Evolutionary conservation across 2,329 filamentous ascomycete genomes (phyloP).

Genomic region (Arthrobotrys sphaeroides): DNA sequence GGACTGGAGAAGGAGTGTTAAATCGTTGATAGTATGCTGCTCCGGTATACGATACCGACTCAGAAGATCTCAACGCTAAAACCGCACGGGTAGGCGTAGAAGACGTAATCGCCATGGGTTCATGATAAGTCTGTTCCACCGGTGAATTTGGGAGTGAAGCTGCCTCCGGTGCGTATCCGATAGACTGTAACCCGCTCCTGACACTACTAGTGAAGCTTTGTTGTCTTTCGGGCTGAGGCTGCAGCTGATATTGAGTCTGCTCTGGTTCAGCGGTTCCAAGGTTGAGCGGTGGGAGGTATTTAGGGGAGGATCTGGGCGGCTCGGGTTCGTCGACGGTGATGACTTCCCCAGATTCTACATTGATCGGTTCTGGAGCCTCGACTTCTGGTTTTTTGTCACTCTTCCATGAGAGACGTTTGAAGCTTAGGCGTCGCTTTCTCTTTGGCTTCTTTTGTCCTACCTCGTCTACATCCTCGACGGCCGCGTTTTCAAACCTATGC

Average conservation of each 20-base stretch:
- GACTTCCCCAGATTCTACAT: slow-evolving; percentile 1
- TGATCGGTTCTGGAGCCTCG: neutral
- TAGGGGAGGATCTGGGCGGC: neutral
- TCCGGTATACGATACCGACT: slow-evolving; percentile 43
- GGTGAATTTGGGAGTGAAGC: slow-evolving; percentile 28
- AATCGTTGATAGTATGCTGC: slow-evolving; percentile 48
- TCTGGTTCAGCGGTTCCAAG: neutral
- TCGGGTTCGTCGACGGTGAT: slow-evolving; percentile 1
- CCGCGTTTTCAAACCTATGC: slow-evolving; percentile 4
- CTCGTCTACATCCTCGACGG: slow-evolving; percentile 17
- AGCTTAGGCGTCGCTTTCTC: slow-evolving; percentile 43
- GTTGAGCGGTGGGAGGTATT: slow-evolving; percentile 10
- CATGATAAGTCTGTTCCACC: slow-evolving; percentile 20
- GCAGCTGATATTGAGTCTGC: slow-evolving; percentile 40
- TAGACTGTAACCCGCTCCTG: slow-evolving; percentile 49
- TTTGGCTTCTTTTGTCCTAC: slow-evolving; percentile 29
- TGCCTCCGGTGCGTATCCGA: slow-evolving; percentile 51
- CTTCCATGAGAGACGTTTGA: slow-evolving; percentile 44
- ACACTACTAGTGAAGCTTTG: slow-evolving; percentile 52
- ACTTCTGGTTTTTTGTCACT: slow-evolving; percentile 28
- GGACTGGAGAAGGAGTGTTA: slow-evolving; percentile 30
- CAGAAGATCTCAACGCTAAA: slow-evolving; percentile 35
- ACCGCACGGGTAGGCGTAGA: slow-evolving; percentile 39
- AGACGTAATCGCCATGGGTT: slow-evolving; percentile 45
- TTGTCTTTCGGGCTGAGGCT: slow-evolving; percentile 45